Evolutionary conservation across 1,284 basidiomycete species (phyloP), one percentile per base, ranked within the genome.

Genomic region (Ustilago lituana): DNA sequence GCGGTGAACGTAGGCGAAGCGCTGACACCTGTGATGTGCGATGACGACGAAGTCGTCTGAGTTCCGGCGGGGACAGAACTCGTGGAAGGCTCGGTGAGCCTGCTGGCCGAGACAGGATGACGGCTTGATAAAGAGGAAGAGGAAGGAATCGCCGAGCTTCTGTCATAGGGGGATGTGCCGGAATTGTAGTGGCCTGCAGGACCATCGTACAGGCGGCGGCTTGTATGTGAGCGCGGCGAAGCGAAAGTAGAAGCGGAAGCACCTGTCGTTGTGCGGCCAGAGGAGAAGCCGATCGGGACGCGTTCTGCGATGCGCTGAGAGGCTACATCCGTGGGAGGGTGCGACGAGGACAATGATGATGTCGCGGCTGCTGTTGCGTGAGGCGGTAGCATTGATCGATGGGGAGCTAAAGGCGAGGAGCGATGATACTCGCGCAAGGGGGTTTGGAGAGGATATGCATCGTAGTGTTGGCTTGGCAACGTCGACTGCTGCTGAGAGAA

Each of bases 21-120:
- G n/a, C 41, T 46, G 15, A 44, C 9, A 24, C 17, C 36, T 36
- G 35, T 39, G 37, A 24, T 32, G 31, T 53, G 61, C 14, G 50
- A 27, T 8, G 46, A 40, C 2, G 62, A 40, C 15, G 36, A 26
- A 17, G 47, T 19, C 11, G 29, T 5, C 0, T 19, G 37, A 26
- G 17, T 47, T 11, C n/a, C 9, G 17, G 27, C n/a, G 12, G 39
- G 27, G 4, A 31, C 12, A 3, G 31, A n/a, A 19, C 36, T 35
- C 20, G 6, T 23, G 14, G 50, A 14, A 11, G 54, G 31, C 14
- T 64, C 51, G 9, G 62, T 41, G 36, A 50, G 37, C 19, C 62
- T 49, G 23, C 62, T 64, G 1, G 62, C 62, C 19, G 62, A 64
- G 17, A 58, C 47, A 6, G 62, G 62, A 51, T 58, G 62, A 22